These are phyloP conservation scores for Lentinula aciculospora DNA, from an alignment of 768 basidiomycete species.

Conservation along the genomic window DNA sequence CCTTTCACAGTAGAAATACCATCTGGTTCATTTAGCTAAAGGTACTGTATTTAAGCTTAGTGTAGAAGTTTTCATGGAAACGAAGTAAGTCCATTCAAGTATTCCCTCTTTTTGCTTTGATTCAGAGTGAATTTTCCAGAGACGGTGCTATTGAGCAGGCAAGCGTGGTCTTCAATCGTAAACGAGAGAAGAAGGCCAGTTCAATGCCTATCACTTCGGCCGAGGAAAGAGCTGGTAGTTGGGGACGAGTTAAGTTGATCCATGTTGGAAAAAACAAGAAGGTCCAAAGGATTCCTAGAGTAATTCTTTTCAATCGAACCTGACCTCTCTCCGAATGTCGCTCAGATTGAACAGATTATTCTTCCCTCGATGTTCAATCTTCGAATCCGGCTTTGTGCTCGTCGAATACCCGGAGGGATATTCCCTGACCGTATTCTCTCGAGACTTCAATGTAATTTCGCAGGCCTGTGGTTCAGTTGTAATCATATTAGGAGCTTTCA, in stretches of 20 bases:
- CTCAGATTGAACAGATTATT: too few species aligned
- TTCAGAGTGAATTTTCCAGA: not conserved
- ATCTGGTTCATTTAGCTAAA: not conserved
- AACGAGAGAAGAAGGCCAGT: too few species aligned
- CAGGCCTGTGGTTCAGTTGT: not conserved
- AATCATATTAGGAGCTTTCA: too few species aligned
- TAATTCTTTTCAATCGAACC: too few species aligned
- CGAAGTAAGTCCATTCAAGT: not conserved
- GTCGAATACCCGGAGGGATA: not conserved
- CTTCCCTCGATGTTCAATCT: not conserved
- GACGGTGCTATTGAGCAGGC: not conserved
- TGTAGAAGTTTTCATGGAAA: not conserved
- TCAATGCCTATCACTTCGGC: too few species aligned
- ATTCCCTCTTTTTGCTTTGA: not conserved
- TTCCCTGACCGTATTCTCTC: not conserved
- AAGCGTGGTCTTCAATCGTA: not conserved
- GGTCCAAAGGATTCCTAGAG: too few species aligned
- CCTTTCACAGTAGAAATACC: not conserved
- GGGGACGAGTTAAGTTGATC: too few species aligned
- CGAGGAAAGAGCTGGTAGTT: too few species aligned
- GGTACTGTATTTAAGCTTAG: not conserved
- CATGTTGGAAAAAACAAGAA: too few species aligned
- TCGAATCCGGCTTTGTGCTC: not conserved
- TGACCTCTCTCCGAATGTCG: not conserved
- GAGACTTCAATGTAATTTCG: too few species aligned